Percentiles rank a stretch among this genome's conserved stretches.
phyloP scores from a whole-genome alignment of 257 asterid species.

The Dorcoceras hygrometricum region DNA sequence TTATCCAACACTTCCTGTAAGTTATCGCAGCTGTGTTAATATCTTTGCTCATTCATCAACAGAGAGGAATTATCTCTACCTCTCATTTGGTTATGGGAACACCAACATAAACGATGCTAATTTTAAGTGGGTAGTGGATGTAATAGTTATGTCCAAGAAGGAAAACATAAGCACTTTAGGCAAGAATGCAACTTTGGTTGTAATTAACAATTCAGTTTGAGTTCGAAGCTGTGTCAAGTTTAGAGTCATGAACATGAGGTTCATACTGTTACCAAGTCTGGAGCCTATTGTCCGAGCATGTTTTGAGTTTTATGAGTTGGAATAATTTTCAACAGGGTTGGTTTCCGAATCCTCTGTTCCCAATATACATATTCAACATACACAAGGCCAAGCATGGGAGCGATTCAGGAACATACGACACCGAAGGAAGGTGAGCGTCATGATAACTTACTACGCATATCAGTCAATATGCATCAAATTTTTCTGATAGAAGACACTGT shows the following conservation, averaged over 20 bases:
- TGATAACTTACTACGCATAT: neutral
- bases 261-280: neutral
- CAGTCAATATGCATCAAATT: neutral
- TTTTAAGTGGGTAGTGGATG: neutral
- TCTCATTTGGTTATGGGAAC: neutral
- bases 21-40: constrained; percentile 20
- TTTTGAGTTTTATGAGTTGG: neutral
- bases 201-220: too few species aligned
- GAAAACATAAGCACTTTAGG: neutral
- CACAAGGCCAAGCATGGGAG: constrained; percentile 89
- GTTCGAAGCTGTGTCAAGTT: neutral
- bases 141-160: neutral
- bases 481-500: neutral
- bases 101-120: neutral
- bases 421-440: constrained; percentile 66
- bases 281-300: neutral
- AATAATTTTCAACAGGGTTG: constrained; percentile 44
- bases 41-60: neutral
- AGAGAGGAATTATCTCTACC: neutral
- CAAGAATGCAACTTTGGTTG: too few species aligned
- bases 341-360: constrained; percentile 75
- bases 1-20: constrained; percentile 76
- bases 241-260: neutral
- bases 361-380: constrained; percentile 61
- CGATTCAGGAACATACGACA: constrained; percentile 63